Evolutionary conservation across 1,284 basidiomycete genomes (phyloP).

Genomic region (Ganoderma lucidum): DNA sequence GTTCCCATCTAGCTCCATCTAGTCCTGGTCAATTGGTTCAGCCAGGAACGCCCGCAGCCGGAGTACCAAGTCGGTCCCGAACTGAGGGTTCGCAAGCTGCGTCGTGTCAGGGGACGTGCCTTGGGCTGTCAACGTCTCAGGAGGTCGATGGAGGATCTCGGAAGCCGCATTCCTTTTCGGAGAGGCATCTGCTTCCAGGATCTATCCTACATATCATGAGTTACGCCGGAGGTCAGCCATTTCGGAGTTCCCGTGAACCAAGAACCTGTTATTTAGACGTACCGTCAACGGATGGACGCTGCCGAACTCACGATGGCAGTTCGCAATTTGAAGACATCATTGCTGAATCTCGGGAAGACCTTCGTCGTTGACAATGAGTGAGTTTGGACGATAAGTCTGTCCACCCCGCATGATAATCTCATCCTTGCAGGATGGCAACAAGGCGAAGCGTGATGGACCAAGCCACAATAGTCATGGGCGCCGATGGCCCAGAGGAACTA

Average conservation of each 20-base stretch:
- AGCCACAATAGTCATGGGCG: not conserved
- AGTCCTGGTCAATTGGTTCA: not conserved
- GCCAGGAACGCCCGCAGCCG: not conserved
- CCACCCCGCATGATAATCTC: not conserved
- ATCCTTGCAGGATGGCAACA: not conserved
- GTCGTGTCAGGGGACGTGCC: slow-evolving; percentile 2
- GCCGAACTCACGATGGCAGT: not conserved
- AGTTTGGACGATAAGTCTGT: not conserved
- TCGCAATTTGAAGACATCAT: too few species aligned
- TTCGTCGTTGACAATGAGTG: not conserved
- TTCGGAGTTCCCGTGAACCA: not conserved
- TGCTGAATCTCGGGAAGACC: too few species aligned
- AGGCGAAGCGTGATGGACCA: not conserved
- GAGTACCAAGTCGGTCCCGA: not conserved
- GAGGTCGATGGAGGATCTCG: not conserved
- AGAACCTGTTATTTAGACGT: not conserved
- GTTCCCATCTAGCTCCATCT: not conserved
- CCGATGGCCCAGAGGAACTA: not conserved
- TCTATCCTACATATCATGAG: not conserved
- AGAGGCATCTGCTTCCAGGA: not conserved
- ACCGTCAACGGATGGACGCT: not conserved
- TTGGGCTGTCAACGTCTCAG: not conserved
- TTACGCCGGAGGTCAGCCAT: not conserved
- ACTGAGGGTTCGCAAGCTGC: not conserved
- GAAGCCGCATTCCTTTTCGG: not conserved